A percentile compares a stretch with the other conserved stretches of the same genome.
These are phyloP conservation scores for Cladochytrium replicatum DNA, from an alignment of 192 early-diverging fungal species.

Conservation along the genomic window DNA sequence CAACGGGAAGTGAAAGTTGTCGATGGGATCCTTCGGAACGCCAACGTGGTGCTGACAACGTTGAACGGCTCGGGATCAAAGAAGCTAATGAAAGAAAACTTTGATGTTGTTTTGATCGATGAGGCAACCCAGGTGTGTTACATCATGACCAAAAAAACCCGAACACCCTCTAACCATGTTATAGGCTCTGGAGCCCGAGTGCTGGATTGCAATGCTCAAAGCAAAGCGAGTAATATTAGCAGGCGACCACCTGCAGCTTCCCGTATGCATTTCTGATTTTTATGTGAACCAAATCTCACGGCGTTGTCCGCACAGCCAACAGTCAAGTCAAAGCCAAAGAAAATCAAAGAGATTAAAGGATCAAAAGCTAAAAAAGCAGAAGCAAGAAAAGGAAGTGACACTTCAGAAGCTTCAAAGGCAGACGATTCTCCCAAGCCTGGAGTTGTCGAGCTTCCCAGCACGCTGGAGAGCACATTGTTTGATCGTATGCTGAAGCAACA, in stretches of 20 bases:
- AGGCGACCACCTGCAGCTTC: constrained; percentile 82
- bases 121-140: constrained; percentile 85
- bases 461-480: constrained; percentile 62
- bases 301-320: constrained; percentile 45
- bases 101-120: constrained; percentile 82
- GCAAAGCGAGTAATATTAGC: constrained; percentile 68
- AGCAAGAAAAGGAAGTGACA: not conserved
- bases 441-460: constrained; percentile 7
- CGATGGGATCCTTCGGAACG: constrained; percentile 39
- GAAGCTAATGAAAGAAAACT: constrained; percentile 44
- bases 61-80: constrained; percentile 58
- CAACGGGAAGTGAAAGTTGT: constrained; percentile 61
- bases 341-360: constrained; percentile 9
- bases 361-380: constrained; percentile 1
- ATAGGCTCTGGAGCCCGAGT: constrained; percentile 59
- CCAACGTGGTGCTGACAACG: constrained; percentile 67
- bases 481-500: constrained; percentile 58
- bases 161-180: not conserved
- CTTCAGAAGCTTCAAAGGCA: constrained; percentile 4
- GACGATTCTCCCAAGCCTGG: not conserved
- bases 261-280: constrained; percentile 22
- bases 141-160: constrained; percentile 42
- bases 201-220: constrained; percentile 77
- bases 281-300: not conserved
- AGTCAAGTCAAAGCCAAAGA: constrained; percentile 44